Conservation (phyloP, 176 grass and related monocot species). For the Oryza brachyantha region DNA sequence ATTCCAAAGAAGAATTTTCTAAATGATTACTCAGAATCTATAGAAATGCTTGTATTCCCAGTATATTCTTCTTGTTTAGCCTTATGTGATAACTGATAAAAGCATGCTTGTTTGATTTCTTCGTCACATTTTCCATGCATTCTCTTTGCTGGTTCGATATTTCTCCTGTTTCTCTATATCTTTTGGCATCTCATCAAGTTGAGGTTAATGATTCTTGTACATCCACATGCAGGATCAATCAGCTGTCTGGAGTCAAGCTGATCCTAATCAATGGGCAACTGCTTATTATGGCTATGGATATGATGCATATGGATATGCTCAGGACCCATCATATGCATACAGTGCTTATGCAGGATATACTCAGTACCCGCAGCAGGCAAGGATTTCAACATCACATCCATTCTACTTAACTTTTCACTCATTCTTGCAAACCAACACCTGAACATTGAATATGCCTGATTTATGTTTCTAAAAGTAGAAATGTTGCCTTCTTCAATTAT, state of each 20-base stretch:
- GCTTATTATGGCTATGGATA: constrained; percentile 92
- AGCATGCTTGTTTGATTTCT: constrained; percentile 11
- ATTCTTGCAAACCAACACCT: constrained; percentile 20
- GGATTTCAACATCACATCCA: not conserved
- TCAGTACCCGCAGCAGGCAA: constrained; percentile 89
- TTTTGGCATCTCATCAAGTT: constrained; percentile 1
- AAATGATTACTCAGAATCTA: not conserved
- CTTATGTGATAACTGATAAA: constrained; percentile 5
- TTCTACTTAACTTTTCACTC: not conserved
- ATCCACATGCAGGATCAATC: constrained; percentile 66
- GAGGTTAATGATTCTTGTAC: too few species aligned
- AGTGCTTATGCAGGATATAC: constrained; percentile 82
- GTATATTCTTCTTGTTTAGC: constrained; percentile 10
- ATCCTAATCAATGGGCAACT: constrained; percentile 88
- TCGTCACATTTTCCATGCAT: not conserved
- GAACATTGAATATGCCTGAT: not conserved
- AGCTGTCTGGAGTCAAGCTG: constrained; percentile 78
- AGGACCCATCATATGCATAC: constrained; percentile 94
- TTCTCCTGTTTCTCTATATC: constrained; percentile 5
- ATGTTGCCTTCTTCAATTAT: not conserved
- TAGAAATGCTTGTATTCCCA: not conserved
- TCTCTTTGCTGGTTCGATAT: not conserved
- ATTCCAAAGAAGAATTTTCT: constrained; percentile 9
- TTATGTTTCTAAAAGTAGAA: constrained; percentile 13
- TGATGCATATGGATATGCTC: constrained; percentile 90